Percentiles rank a stretch among this genome's conserved stretches.
Evolutionary conservation across 345 rosid species (phyloP).

Genomic region (Salix udensis): DNA sequence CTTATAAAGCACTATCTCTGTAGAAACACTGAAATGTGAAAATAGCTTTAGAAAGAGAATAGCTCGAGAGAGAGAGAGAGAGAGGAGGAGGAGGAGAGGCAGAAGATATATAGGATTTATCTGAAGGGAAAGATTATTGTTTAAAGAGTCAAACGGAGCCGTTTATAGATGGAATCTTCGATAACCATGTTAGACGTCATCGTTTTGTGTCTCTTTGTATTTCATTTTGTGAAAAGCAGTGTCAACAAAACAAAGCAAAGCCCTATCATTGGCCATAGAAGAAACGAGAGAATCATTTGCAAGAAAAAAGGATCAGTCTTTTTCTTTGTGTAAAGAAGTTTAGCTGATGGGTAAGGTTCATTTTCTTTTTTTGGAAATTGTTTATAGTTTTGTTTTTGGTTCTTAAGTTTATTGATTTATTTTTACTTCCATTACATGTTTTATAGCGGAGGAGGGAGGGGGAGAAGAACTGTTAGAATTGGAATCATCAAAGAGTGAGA

Average conservation of each 20-base stretch:
- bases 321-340: background rate
- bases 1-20: background rate
- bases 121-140: too few species aligned
- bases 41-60: background rate
- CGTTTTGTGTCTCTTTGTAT: too few species aligned
- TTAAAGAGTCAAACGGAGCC: too few species aligned
- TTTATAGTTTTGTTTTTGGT: background rate
- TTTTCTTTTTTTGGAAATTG: background rate
- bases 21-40: background rate
- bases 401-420: background rate
- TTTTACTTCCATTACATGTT: background rate
- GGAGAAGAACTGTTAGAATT: slow-evolving; percentile 5
- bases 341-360: slow-evolving; percentile 11
- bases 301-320: background rate
- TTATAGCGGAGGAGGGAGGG: slow-evolving; percentile 31
- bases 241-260: too few species aligned
- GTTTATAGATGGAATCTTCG: too few species aligned
- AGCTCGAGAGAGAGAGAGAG: background rate
- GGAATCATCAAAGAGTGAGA: slow-evolving; percentile 15
- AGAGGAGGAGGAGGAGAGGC: background rate
- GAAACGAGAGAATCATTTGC: background rate
- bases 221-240: too few species aligned
- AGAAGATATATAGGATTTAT: too few species aligned
- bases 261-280: too few species aligned
- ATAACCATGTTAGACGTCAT: too few species aligned